Base-by-base conservation (phyloP, 2,329 filamentous ascomycete genomes). In the Conoideocrella luteorostrata region DNA sequence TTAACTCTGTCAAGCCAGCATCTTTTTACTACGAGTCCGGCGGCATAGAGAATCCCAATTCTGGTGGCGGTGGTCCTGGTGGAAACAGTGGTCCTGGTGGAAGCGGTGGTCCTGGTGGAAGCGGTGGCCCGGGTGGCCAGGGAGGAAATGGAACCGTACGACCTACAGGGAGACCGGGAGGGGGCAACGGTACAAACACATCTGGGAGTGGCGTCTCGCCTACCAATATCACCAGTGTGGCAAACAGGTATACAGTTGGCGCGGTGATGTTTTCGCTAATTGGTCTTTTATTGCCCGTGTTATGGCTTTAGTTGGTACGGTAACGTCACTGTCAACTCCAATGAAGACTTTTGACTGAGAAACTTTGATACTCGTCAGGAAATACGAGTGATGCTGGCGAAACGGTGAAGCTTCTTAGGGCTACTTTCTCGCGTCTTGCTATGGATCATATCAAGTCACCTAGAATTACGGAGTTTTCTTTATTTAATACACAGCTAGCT, bases 1-100 rank as follows among this genome's bases (percentile, higher is more conserved):
- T 50, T 5, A 43, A 28, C 21, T 12, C 39, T 4, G 49, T 64
- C 21, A 57, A 49, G 7, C 56, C 60, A n/a, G 61, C 64, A 6
- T 57, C 54, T 3, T 61, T 56, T 38, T 53, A 55, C 39, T 64
- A 62, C 24, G 54, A 56, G 28, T 41, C 49, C 5, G 63, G 62
- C 9, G 62, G 62, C 36, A 59, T 64, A 17, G 50, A 48, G 32
- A 64, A 64, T 41, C 41, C 46, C 7, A 50, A 52, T 30, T 45
- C 40, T 18, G 52, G 48, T 10, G 44, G 34, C 22, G 53, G 54
- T 18, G 48, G 45, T 20, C 45, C 48, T 30, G 49, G 46, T 26
- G 49, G 49, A 11, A 13, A 20, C 13, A 13, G 26, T 28, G 26
- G 26, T 13, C 26, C 26, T 28, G 26, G 26, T 15, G 35, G 35